Conservation (phyloP, 805 yeast genomes). For the Wickerhamiella brachini region DNA sequence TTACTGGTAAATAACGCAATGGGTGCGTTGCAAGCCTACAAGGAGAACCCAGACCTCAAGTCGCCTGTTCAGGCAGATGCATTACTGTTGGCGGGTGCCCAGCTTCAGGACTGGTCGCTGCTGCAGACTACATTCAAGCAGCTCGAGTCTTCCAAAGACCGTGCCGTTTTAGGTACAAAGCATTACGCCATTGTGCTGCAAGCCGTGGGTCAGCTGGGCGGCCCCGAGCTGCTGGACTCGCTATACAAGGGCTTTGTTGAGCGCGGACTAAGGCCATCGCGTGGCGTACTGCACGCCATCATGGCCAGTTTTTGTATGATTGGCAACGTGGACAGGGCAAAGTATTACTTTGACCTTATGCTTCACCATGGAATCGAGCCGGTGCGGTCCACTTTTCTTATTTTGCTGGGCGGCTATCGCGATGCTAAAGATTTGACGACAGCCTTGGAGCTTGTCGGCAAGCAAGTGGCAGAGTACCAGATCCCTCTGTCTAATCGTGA, state of each 20-base stretch:
- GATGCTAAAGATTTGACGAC: conserved; percentile 27
- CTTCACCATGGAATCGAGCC: conserved; percentile 21
- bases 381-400: conserved; percentile 21
- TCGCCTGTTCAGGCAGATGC: conserved; percentile 35
- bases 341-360: conserved; percentile 27
- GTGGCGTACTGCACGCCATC: conserved; percentile 31
- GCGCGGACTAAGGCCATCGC: conserved; percentile 35
- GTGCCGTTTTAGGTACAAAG: conserved; percentile 22
- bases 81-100: conserved; percentile 34
- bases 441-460: conserved; percentile 20
- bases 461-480: conserved; percentile 12
- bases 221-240: conserved; percentile 33
- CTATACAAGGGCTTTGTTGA: conserved; percentile 36
- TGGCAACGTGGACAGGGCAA: conserved; percentile 27
- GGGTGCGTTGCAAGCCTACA: conserved; percentile 26
- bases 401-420: conserved; percentile 26
- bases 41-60: conserved; percentile 29
- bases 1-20: conserved; percentile 14
- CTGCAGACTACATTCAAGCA: conserved; percentile 42
- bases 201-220: conserved; percentile 41
- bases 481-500: conserved; percentile 15
- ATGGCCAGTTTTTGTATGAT: conserved; percentile 30
- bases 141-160: conserved; percentile 3
- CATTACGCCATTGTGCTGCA: conserved; percentile 52
- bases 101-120: conserved; percentile 36